These are phyloP conservation scores for Acanthamoeba triangularis DNA, from an alignment of 208 protist species.

Conservation along the genomic window DNA sequence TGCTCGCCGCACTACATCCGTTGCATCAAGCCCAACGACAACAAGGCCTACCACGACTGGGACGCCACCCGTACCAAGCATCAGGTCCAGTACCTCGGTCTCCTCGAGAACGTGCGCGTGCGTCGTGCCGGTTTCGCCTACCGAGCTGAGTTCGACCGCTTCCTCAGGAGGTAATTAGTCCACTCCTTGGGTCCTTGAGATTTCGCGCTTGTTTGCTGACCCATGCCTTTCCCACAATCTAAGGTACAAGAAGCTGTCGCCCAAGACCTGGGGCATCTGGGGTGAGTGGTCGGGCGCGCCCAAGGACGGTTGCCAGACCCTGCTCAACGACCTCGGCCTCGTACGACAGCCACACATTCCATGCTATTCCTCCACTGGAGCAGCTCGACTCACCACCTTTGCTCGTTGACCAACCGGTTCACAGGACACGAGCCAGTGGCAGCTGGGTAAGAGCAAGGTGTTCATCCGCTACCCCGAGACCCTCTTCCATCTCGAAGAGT, in stretches of 20 bases:
- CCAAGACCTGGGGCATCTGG: constrained; percentile 88
- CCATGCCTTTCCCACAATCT: neutral
- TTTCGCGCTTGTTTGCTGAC: too few relatives aligned
- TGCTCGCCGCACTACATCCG: constrained; percentile 97
- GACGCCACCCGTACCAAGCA: constrained; percentile 94
- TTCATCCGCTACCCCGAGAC: constrained; percentile 97
- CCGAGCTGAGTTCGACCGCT: constrained; percentile 94
- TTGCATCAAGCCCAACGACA: constrained; percentile 96
- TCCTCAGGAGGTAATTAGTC: constrained; percentile 88
- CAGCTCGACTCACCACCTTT: neutral
- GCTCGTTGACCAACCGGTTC: neutral
- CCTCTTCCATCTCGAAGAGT: constrained; percentile 85
- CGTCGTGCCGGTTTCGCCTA: constrained; percentile 96
- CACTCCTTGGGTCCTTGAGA: neutral
- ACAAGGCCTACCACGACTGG: constrained; percentile 93
- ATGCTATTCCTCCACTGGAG: neutral
- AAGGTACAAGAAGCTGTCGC: constrained; percentile 88
- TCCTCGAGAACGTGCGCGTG: constrained; percentile 96
- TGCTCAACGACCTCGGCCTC: constrained; percentile 79
- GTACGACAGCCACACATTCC: constrained; percentile 23
- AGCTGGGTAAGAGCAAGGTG: constrained; percentile 95
- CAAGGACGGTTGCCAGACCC: constrained; percentile 80
- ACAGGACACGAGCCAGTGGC: constrained; percentile 90
- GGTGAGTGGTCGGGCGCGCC: constrained; percentile 87
- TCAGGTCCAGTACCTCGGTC: constrained; percentile 97